Percentiles rank a stretch among this genome's conserved stretches.
Conservation (phyloP, 202 grass and related monocot species). For the Digitaria exilis region DNA sequence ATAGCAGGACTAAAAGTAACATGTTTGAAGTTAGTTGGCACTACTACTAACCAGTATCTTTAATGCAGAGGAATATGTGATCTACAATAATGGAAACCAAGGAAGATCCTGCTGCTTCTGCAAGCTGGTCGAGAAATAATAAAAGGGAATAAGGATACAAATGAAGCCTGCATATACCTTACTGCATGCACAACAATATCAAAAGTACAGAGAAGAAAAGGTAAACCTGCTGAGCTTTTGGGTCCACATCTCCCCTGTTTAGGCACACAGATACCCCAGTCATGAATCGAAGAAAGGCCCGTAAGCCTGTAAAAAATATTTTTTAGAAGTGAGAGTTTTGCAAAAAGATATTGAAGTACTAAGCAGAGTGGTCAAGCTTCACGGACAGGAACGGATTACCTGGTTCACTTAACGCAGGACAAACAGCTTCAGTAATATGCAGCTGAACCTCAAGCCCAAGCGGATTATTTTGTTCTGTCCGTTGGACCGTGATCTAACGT, state of each 20-base stretch:
- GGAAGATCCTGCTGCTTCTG: slow-evolving; percentile 93
- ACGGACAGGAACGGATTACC: slow-evolving; percentile 51
- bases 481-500: slow-evolving; percentile 88
- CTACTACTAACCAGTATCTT: slow-evolving; percentile 82
- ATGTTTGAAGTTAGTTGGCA: slow-evolving; percentile 20
- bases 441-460: slow-evolving; percentile 93
- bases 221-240: slow-evolving; percentile 80
- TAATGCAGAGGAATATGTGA: slow-evolving; percentile 98
- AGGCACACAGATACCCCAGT: slow-evolving; percentile 87
- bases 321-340: slow-evolving; percentile 19
- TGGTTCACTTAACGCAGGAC: slow-evolving; percentile 98
- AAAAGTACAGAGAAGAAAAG: slow-evolving; percentile 42
- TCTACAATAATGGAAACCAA: slow-evolving; percentile 96
- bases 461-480: slow-evolving; percentile 88
- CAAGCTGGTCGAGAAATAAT: slow-evolving; percentile 57
- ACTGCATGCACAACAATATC: slow-evolving; percentile 20
- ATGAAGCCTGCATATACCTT: slow-evolving; percentile 8
- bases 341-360: slow-evolving; percentile 22
- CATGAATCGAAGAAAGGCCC: slow-evolving; percentile 96
- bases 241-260: slow-evolving; percentile 93
- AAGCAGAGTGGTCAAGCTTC: slow-evolving; percentile 38
- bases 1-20: slow-evolving; percentile 23
- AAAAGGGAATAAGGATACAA: slow-evolving; percentile 46
- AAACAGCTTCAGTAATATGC: slow-evolving; percentile 97
- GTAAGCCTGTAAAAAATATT: slow-evolving; percentile 75